Base-by-base conservation (phyloP, 2,329 filamentous ascomycete species). In the Xylariaceae sp. region DNA sequence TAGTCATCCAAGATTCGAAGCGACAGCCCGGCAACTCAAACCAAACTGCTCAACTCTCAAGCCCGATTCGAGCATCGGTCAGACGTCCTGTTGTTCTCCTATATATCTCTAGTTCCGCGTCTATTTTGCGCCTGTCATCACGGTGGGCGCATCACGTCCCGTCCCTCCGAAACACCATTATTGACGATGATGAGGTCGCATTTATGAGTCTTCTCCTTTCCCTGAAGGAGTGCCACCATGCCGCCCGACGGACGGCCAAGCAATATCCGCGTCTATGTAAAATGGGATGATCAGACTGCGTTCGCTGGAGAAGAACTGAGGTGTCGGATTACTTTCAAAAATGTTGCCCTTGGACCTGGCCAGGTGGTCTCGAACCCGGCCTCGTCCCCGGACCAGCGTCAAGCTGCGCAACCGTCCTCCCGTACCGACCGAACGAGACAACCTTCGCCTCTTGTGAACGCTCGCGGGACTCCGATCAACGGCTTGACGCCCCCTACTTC, bases 251-350 rank as follows among this genome's bases (percentile, higher is more conserved):
- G 40, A 55, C 59, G 56, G 50, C 54, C 61, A 46, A 70, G 68
- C 66, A 90, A 94, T 70, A 88, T 98, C 61, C 85, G 89, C 63
- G 90, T 96, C 65, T 95, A 90, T 63, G 87, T 98, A 63, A 82
- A 83, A 68, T 98, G 90, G 85, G 84, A 88, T 62, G 86, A 94
- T 60, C 82, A 90, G 63, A 89, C 86, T 46, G 87, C 98, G 55
- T 98, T 97, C 67, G 87, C 92, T 41, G 92, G 92, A 64, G 92
- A 98, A 71, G 85, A 95, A 59, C 78, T 97, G 58, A 86, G 89
- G 67, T 97, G 92, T 66, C 88, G 83, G 51, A 94, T 98, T 62
- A 96, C 87, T 35, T 98, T 98, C 68, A 90, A 85, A 66, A 98
- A 98, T 61, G 75, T 89, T 47, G 73, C 78, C 29, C 59, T 74